Conservation (phyloP, 805 yeast genomes). For the Kockiozyma suomiensis region DNA sequence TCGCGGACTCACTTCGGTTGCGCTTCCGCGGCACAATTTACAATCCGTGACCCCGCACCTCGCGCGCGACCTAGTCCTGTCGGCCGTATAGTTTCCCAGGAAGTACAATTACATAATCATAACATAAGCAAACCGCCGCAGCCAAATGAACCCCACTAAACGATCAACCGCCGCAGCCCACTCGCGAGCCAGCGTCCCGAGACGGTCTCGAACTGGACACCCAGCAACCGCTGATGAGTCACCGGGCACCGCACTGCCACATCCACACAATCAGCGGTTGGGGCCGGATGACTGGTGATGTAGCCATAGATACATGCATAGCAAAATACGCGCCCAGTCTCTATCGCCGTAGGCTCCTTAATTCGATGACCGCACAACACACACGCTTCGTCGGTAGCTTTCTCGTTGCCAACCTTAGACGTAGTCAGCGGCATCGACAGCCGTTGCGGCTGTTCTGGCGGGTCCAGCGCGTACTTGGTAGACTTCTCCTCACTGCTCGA, state of each 20-base stretch:
- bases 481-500: conserved; percentile 16
- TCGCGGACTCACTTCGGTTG: too few relatives aligned
- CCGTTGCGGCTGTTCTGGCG: conserved; percentile 23
- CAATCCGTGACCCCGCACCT: not conserved
- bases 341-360: conserved; percentile 81
- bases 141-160: conserved; percentile 36
- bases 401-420: not conserved
- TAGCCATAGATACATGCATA: conserved; percentile 79
- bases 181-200: conserved; percentile 64
- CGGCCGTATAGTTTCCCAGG: not conserved
- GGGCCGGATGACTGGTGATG: conserved; percentile 49
- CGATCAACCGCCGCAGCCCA: conserved; percentile 73
- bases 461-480: conserved; percentile 38
- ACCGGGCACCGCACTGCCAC: conserved; percentile 82
- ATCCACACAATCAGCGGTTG: not conserved
- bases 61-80: too few relatives aligned
- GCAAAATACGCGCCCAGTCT: conserved; percentile 89
- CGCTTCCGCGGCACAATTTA: not conserved
- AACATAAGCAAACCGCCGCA: not conserved
- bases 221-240: conserved; percentile 69
- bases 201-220: conserved; percentile 66
- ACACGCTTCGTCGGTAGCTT: conserved; percentile 48
- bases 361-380: conserved; percentile 69
- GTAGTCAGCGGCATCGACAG: not conserved
- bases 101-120: not conserved